Evolutionary conservation across 768 basidiomycete genomes (phyloP).

Genomic region (Mycena alexandri): DNA sequence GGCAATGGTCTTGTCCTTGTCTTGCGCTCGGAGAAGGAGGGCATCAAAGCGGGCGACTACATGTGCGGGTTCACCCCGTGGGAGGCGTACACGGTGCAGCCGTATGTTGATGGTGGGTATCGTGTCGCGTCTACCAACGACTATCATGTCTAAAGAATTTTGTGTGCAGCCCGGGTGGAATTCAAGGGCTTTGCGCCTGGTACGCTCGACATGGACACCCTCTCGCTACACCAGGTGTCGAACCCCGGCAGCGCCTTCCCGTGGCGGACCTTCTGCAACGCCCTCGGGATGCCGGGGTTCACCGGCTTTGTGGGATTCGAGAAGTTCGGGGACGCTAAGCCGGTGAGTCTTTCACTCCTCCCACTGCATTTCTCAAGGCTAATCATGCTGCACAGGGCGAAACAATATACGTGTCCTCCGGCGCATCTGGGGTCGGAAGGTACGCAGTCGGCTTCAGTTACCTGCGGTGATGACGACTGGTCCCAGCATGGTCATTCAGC

Average conservation of each 20-base stretch:
- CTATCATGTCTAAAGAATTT: too few relatives aligned
- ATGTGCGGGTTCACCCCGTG: slow-evolving; percentile 46
- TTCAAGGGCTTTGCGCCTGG: slow-evolving; percentile 29
- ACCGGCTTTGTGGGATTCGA: background rate
- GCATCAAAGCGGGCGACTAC: slow-evolving; percentile 45
- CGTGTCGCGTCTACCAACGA: too few relatives aligned
- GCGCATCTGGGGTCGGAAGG: slow-evolving; percentile 41
- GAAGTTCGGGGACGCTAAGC: background rate
- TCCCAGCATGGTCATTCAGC: slow-evolving; percentile 49
- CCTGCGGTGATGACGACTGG: too few relatives aligned
- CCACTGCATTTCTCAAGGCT: too few relatives aligned
- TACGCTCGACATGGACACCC: slow-evolving; percentile 40
- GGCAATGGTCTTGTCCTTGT: slow-evolving; percentile 46
- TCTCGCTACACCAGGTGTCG: slow-evolving; percentile 10
- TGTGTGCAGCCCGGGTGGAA: slow-evolving; percentile 33
- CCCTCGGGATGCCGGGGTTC: background rate
- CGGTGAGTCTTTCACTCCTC: background rate
- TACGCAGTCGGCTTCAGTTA: background rate
- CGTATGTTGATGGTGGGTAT: slow-evolving; percentile 32
- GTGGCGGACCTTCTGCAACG: background rate
- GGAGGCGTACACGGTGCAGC: slow-evolving; percentile 38
- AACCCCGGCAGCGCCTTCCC: slow-evolving; percentile 1
- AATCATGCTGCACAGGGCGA: slow-evolving; percentile 27
- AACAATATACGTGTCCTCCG: slow-evolving; percentile 40
- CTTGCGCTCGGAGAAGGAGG: slow-evolving; percentile 46